Conservation (phyloP, 1,284 basidiomycete genomes). For the Ceratobasidium sp. region DNA sequence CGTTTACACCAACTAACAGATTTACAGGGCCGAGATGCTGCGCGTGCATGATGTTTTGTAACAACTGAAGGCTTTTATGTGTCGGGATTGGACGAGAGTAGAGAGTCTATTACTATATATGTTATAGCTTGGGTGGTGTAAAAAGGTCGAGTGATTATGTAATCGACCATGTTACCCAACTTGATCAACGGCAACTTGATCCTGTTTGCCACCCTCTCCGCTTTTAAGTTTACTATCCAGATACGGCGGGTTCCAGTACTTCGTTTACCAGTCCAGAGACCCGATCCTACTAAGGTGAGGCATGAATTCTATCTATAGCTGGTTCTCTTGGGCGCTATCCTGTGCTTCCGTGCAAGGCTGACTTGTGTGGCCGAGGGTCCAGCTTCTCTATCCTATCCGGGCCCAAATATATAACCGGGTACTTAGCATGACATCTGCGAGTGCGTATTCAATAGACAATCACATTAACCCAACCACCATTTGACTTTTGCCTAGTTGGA, state of each 20-base stretch:
- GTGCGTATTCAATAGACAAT: neutral
- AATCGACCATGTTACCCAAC: constrained; percentile 10
- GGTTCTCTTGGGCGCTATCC: neutral
- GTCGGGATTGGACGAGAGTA: neutral
- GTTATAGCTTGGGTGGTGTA: neutral
- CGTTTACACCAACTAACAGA: neutral
- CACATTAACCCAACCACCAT: neutral
- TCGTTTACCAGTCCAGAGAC: neutral
- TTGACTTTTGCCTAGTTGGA: constrained; percentile 3
- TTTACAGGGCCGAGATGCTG: constrained; percentile 13
- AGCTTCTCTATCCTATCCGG: neutral
- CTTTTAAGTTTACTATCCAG: constrained; percentile 19
- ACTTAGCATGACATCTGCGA: neutral
- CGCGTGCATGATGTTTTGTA: neutral
- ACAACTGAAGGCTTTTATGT: constrained; percentile 2
- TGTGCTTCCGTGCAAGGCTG: neutral
- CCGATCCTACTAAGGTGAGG: neutral
- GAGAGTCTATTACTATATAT: neutral
- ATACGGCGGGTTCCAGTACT: neutral
- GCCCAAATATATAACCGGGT: neutral
- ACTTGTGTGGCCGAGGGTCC: neutral
- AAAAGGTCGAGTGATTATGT: neutral
- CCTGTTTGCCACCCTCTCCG: constrained; percentile 3
- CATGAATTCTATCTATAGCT: neutral
- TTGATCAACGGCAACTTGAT: constrained; percentile 18